phyloP scores from a whole-genome alignment of 1,284 basidiomycete genomes.

The Volvariella volvacea region DNA sequence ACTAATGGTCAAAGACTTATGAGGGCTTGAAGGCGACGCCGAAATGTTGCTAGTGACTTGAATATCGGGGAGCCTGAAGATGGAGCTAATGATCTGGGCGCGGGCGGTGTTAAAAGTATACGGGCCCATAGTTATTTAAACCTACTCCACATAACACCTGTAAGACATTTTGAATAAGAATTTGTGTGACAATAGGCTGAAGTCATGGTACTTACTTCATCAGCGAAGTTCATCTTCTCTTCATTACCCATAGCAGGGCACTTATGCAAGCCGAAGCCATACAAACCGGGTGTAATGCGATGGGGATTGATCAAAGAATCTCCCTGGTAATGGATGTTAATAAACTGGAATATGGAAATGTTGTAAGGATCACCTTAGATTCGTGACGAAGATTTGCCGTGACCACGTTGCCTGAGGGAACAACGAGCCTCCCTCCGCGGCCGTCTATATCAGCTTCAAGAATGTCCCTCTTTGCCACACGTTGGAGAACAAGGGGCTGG shows the following conservation, averaged over 20 bases:
- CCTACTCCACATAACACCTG: not conserved
- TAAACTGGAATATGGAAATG: too few species aligned
- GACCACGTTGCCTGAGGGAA: too few species aligned
- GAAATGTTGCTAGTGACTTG: too few species aligned
- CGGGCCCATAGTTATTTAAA: too few species aligned
- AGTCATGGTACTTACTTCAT: conserved; percentile 20
- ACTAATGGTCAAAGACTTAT: too few species aligned
- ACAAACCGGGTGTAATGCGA: conserved; percentile 16
- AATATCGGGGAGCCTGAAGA: not conserved
- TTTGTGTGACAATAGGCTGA: too few species aligned
- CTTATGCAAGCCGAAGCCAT: conserved; percentile 31
- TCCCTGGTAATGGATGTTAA: too few species aligned
- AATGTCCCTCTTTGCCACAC: conserved; percentile 19
- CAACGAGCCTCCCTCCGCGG: too few species aligned
- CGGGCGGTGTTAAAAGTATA: not conserved
- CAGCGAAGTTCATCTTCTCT: conserved; percentile 14
- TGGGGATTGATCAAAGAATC: not conserved
- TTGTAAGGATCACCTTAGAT: too few species aligned
- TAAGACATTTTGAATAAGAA: not conserved
- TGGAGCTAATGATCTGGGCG: not conserved
- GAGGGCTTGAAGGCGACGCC: too few species aligned
- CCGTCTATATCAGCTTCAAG: conserved; percentile 9
- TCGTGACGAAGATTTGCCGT: too few species aligned
- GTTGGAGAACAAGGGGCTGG: conserved; percentile 23
- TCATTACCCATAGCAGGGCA: conserved; percentile 23